These are phyloP conservation scores for Anisodus tanguticus DNA, from an alignment of 257 asterid genomes.

Conservation along the genomic window DNA sequence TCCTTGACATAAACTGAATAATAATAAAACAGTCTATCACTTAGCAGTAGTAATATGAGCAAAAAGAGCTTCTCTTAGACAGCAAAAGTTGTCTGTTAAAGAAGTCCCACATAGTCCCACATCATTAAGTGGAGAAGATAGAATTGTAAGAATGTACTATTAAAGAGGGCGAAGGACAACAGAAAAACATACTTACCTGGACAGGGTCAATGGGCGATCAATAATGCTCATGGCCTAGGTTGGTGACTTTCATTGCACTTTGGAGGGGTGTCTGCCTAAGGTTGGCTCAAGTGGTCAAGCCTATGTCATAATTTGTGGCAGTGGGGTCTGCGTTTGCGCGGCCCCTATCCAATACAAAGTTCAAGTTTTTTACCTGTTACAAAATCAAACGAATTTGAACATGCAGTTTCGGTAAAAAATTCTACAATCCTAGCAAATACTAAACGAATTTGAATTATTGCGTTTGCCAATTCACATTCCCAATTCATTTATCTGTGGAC, in stretches of 20 bases:
- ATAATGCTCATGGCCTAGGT: constrained; percentile 34
- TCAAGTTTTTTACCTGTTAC: not conserved
- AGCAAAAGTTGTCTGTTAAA: not conserved
- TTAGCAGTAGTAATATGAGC: not conserved
- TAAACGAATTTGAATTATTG: too few species aligned
- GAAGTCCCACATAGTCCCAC: constrained; percentile 1
- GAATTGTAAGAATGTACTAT: not conserved
- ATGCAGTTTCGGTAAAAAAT: too few species aligned
- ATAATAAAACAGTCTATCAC: not conserved
- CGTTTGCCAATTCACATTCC: too few species aligned
- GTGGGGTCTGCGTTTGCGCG: not conserved
- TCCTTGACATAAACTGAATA: not conserved
- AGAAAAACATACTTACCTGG: constrained; percentile 36
- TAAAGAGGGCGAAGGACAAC: not conserved
- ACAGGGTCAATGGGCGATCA: constrained; percentile 42
- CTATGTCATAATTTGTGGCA: not conserved
- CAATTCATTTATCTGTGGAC: too few species aligned
- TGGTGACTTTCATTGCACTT: not conserved
- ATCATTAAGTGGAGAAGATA: not conserved
- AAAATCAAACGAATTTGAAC: too few species aligned
- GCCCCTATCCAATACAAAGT: not conserved
- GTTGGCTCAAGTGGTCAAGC: too few species aligned
- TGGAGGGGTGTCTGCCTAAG: not conserved
- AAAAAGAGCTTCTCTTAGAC: not conserved
- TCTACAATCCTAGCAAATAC: too few species aligned